These are phyloP conservation scores for Yamadazyma sp. DNA, from an alignment of 805 yeast genomes.

Conservation along the genomic window DNA sequence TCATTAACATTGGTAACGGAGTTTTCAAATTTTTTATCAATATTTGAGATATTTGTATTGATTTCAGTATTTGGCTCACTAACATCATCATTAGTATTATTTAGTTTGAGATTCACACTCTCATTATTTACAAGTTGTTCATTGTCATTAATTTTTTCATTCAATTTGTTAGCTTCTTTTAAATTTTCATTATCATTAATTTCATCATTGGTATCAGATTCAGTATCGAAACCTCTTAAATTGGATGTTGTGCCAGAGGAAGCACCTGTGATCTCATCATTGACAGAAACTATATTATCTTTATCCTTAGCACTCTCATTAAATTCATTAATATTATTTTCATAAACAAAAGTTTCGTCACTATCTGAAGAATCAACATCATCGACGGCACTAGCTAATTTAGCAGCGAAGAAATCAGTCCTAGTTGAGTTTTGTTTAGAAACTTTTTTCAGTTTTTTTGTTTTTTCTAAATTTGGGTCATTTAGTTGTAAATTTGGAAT, in stretches of 20 bases:
- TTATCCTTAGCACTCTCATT: conserved; percentile 5
- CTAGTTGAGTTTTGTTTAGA: conserved; percentile 61
- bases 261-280: conserved; percentile 1
- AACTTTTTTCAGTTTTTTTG: conserved; percentile 23
- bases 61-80: too few species aligned
- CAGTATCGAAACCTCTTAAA: conserved; percentile 19
- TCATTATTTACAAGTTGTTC: background rate
- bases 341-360: conserved; percentile 96
- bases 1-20: too few species aligned
- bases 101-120: too few species aligned
- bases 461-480: conserved; percentile 5
- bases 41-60: too few species aligned
- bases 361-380: conserved; percentile 85
- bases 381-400: conserved; percentile 89
- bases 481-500: conserved; percentile 12
- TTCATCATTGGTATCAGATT: conserved; percentile 23
- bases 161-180: background rate
- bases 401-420: conserved; percentile 94
- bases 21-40: too few species aligned
- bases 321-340: conserved; percentile 34
- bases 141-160: background rate
- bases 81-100: too few species aligned
- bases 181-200: conserved; percentile 14
- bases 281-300: conserved; percentile 5
- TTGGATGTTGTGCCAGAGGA: too few species aligned